These are phyloP conservation scores for Harringtonia aguacate DNA, from an alignment of 2,329 filamentous ascomycete species.

Conservation along the genomic window DNA sequence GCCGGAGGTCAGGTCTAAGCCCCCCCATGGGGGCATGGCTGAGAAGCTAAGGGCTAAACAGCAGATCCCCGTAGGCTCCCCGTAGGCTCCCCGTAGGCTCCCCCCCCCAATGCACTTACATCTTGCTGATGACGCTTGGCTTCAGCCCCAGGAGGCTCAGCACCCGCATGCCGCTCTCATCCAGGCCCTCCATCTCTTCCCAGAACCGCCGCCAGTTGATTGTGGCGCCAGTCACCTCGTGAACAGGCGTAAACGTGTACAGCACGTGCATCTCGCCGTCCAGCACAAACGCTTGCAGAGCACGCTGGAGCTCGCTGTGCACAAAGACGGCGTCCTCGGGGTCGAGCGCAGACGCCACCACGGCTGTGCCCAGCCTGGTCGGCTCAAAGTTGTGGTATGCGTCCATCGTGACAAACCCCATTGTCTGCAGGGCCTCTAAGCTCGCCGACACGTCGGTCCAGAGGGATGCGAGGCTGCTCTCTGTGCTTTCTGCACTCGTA, in stretches of 20 bases:
- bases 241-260: slow-evolving; percentile 67
- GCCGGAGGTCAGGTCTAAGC: too few relatives aligned
- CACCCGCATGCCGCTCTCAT: slow-evolving; percentile 61
- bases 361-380: slow-evolving; percentile 57
- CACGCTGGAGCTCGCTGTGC: slow-evolving; percentile 55
- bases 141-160: slow-evolving; percentile 58
- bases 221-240: slow-evolving; percentile 31
- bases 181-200: slow-evolving; percentile 57
- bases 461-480: slow-evolving; percentile 19
- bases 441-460: slow-evolving; percentile 43
- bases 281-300: slow-evolving; percentile 65
- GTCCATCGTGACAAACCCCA: slow-evolving; percentile 38
- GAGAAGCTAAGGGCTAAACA: not conserved
- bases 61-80: too few relatives aligned
- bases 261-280: slow-evolving; percentile 72
- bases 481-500: too few relatives aligned
- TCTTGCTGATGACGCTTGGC: slow-evolving; percentile 53
- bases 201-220: slow-evolving; percentile 67
- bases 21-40: too few relatives aligned
- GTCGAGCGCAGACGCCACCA: slow-evolving; percentile 61
- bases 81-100: too few relatives aligned
- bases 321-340: slow-evolving; percentile 68
- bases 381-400: slow-evolving; percentile 42
- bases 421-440: slow-evolving; percentile 23
- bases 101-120: slow-evolving; percentile 43